Evolutionary conservation across 768 basidiomycete species (phyloP), one percentile per base, ranked within the genome.

Genomic region (Hysterangium stoloniferum): DNA sequence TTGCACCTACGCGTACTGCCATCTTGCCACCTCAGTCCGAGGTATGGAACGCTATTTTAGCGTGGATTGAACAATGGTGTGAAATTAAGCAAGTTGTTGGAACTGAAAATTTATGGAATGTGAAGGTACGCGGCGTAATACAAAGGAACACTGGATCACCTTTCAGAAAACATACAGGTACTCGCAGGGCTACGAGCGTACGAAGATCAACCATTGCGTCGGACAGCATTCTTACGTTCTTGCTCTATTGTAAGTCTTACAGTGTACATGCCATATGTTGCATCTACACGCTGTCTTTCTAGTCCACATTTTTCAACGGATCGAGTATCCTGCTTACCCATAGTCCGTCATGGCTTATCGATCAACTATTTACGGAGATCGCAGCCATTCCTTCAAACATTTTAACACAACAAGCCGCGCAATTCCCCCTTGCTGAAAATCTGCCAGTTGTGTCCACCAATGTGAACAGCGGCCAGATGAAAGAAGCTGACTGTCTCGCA

Each of bases 1-100:
- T 76, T 50, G 76, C 85, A 56, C 87, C 87, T 0, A 74, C 85
- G 17, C 77, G 82, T n/a, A 66, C 78, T 4, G 66, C 86, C 7
- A 65, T 70, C 22, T 58, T 81, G 1, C 77, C 78, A 0, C 57
- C 73, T 4, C 66, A 73, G 41, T 66, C 73, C 27, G 61, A 69
- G 2, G 76, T 73, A 0, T 89, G 82, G 77, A 57, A 71, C 24
- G 66, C 69, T 1, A 56, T 86, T 1, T 62, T 69, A 5, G 62
- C 58, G 1, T 59, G 84, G 24, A 58, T 88, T 13, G 73, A 79
- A 34, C 79, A 75, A 2, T 74, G 80, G 66, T 69, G 75, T 15
- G 79, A 84, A 53, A 58, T 80, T 6, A 68, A 65, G 44, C 53
- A 66, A 2, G 62, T 51, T 3, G 43, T 51, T 19, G 36, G 37